Evolutionary conservation across 352 stramenopile species (phyloP).

Genomic region (Pythium periplocum): DNA sequence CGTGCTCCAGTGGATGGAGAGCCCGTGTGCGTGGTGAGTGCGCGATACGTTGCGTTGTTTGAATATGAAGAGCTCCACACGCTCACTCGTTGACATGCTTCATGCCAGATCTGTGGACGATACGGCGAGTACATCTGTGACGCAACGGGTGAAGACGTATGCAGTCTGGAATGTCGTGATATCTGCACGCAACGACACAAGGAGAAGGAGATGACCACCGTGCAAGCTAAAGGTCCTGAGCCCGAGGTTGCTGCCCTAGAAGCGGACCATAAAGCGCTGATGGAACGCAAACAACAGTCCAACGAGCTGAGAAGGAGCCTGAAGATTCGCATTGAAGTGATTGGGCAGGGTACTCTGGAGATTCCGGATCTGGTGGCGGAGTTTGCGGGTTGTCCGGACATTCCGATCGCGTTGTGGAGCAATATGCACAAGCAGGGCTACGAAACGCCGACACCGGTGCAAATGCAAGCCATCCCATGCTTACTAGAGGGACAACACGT

Average conservation of each 20-base stretch:
- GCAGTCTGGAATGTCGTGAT: conserved; percentile 72
- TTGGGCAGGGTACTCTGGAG: background rate
- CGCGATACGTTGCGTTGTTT: too few species aligned
- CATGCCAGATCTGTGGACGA: conserved; percentile 48
- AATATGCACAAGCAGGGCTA: conserved; percentile 37
- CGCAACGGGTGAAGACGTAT: conserved; percentile 78
- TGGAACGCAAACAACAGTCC: conserved; percentile 8
- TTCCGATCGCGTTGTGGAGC: conserved; percentile 21
- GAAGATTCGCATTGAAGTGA: conserved; percentile 23
- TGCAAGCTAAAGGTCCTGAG: conserved; percentile 4
- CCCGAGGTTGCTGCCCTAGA: conserved; percentile 12
- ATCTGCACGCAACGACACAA: conserved; percentile 21
- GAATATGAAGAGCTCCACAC: background rate
- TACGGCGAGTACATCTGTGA: conserved; percentile 82
- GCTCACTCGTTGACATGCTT: conserved; percentile 1
- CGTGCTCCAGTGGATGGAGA: conserved; percentile 25
- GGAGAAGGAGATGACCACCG: background rate
- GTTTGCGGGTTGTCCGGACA: conserved; percentile 14
- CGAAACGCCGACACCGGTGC: conserved; percentile 51
- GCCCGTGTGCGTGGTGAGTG: conserved; percentile 38
- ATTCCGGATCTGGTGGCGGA: conserved; percentile 11
- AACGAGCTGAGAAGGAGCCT: conserved; percentile 5
- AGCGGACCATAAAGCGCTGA: background rate
- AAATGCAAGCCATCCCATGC: conserved; percentile 71
- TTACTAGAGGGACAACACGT: conserved; percentile 36